A percentile compares a stretch with the other conserved stretches of the same genome.
Conservation (phyloP, 345 rosid genomes). For the Hypericum androsaemum region DNA sequence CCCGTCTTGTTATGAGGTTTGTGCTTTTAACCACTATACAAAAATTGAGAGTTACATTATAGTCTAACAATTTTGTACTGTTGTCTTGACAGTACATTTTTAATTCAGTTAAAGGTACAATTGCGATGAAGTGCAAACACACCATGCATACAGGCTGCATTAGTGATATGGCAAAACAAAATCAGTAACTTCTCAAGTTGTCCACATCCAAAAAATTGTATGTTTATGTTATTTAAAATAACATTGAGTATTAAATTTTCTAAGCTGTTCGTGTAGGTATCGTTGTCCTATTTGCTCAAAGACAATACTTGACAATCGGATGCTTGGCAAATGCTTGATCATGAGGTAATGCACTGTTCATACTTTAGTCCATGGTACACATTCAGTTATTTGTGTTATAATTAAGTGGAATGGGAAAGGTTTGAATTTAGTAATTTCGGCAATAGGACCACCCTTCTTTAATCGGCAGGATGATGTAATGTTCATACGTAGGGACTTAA, state of each 20-base stretch:
- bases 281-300: constrained; percentile 70
- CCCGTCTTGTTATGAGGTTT: constrained; percentile 85
- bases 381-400: neutral
- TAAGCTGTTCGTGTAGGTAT: constrained; percentile 23
- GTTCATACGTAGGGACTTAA: no score
- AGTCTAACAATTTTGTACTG: neutral
- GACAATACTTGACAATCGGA: constrained; percentile 29
- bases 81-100: constrained; percentile 48
- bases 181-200: constrained; percentile 27
- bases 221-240: no score
- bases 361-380: no score
- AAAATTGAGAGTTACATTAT: constrained; percentile 2
- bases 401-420: no score
- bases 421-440: no score
- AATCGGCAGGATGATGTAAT: no score
- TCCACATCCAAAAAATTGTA: no score
- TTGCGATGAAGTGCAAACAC: constrained; percentile 63
- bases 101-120: constrained; percentile 44
- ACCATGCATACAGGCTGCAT: constrained; percentile 59
- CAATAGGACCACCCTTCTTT: no score
- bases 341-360: constrained; percentile 35
- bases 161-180: constrained; percentile 31
- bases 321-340: constrained; percentile 37
- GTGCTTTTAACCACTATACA: constrained; percentile 2
- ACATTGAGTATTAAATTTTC: no score